phyloP scores from a whole-genome alignment of 257 asterid genomes.

The Solanum clarkiae region DNA sequence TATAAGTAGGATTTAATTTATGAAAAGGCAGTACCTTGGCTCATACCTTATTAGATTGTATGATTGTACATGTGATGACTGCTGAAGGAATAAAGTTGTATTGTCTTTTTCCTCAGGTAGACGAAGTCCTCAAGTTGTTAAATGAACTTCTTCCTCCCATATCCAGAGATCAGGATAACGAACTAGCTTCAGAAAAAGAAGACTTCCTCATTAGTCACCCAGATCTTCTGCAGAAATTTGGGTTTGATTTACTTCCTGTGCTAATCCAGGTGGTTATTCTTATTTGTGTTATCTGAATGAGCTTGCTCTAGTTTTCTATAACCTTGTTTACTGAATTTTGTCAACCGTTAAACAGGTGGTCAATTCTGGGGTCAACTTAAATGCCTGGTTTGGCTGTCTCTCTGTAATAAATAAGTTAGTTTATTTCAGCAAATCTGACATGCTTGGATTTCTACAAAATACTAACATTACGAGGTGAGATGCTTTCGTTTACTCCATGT shows the following conservation, averaged over 20 bases:
- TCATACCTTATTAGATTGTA: neutral
- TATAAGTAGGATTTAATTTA: neutral
- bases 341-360: constrained; percentile 58
- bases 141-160: constrained; percentile 74
- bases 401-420: constrained; percentile 77
- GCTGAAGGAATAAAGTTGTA: neutral
- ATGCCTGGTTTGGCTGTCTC: constrained; percentile 70
- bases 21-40: neutral
- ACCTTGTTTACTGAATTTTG: neutral
- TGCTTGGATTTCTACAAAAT: constrained; percentile 54
- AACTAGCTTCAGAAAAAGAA: constrained; percentile 47
- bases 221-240: constrained; percentile 68
- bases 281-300: neutral
- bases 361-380: constrained; percentile 66
- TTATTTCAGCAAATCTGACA: constrained; percentile 56
- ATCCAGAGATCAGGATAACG: constrained; percentile 33
- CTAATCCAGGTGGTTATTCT: constrained; percentile 58
- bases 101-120: constrained; percentile 33
- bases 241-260: constrained; percentile 71
- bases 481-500: neutral
- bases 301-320: neutral
- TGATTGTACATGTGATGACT: neutral
- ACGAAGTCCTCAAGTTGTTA: constrained; percentile 66
- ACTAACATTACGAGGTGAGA: constrained; percentile 67
- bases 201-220: constrained; percentile 51